A percentile compares a stretch with the other conserved stretches of the same genome.
Conservation (phyloP, 257 asterid species). For the Orobanche coerulescens region DNA sequence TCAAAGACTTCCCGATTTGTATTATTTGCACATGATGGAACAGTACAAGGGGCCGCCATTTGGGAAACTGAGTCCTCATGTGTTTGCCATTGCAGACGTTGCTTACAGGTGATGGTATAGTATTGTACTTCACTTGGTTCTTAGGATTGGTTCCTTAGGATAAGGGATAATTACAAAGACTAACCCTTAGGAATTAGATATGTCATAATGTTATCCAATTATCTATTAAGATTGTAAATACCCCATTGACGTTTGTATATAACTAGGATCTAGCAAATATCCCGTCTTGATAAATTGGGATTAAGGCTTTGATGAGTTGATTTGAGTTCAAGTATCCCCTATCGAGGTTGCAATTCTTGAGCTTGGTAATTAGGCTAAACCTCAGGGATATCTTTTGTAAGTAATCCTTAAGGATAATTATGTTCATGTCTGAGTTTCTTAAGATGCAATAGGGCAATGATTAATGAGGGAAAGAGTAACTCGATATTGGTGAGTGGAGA, state of each 20-base stretch:
- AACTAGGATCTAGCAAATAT: too few species aligned
- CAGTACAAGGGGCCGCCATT: conserved; percentile 65
- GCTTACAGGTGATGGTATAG: conserved; percentile 56
- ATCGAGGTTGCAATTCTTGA: too few species aligned
- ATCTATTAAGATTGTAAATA: background rate
- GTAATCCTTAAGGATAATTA: background rate
- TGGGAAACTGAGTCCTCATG: conserved; percentile 81
- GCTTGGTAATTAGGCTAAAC: background rate
- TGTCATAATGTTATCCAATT: background rate
- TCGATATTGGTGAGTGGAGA: conserved; percentile 90
- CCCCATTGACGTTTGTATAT: too few species aligned
- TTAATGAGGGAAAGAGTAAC: conserved; percentile 70
- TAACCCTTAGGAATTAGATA: background rate
- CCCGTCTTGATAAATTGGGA: too few species aligned
- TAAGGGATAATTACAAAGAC: conserved; percentile 12
- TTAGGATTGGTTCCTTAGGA: background rate
- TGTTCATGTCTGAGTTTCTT: conserved; percentile 29
- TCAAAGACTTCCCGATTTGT: conserved; percentile 78
- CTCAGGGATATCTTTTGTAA: background rate
- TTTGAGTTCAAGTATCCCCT: too few species aligned
- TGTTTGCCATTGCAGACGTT: conserved; percentile 78
- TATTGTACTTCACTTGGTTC: conserved; percentile 2
- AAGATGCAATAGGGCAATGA: conserved; percentile 65
- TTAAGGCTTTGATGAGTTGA: too few species aligned
- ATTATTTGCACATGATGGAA: conserved; percentile 63